Evolutionary conservation across 345 rosid genomes (phyloP).

Genomic region (Hypericum androsaemum): DNA sequence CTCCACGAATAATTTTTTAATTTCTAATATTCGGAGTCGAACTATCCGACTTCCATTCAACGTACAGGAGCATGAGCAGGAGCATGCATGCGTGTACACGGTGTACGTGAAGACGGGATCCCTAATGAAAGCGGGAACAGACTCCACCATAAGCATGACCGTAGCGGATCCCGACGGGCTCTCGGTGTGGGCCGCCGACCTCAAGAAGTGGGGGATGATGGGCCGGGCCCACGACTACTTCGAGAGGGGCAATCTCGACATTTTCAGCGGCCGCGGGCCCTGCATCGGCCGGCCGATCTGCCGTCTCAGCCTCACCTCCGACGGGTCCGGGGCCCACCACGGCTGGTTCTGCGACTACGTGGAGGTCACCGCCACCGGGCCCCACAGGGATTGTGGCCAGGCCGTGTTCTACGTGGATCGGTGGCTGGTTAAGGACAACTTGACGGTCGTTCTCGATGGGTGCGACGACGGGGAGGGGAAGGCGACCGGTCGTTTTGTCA

Average conservation of each 20-base stretch:
- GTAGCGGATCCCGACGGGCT: conserved; percentile 22
- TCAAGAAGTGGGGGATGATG: conserved; percentile 36
- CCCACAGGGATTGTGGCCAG: conserved; percentile 23
- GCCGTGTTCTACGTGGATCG: conserved; percentile 26
- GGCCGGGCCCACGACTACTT: conserved; percentile 28
- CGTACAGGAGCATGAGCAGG: not conserved
- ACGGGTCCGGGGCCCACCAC: conserved; percentile 32
- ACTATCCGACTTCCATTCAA: no score
- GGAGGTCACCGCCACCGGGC: conserved; percentile 35
- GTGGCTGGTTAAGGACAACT: conserved; percentile 31
- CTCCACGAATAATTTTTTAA: no score
- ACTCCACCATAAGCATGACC: conserved; percentile 28
- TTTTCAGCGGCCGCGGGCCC: conserved; percentile 30
- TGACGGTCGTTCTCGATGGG: conserved; percentile 27
- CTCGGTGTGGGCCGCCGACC: conserved; percentile 20
- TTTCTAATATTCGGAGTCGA: no score
- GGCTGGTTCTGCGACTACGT: conserved; percentile 48
- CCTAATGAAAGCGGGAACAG: conserved; percentile 30
- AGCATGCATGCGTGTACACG: conserved; percentile 24
- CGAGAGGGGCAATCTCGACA: conserved; percentile 33
- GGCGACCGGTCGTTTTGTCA: no score
- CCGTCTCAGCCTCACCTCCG: conserved; percentile 40
- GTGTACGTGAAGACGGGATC: conserved; percentile 36
- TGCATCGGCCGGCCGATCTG: conserved; percentile 33
- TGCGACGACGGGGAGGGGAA: conserved; percentile 9